phyloP scores from a whole-genome alignment of 2,329 filamentous ascomycete species.

The Paraconiothyrium sp. region DNA sequence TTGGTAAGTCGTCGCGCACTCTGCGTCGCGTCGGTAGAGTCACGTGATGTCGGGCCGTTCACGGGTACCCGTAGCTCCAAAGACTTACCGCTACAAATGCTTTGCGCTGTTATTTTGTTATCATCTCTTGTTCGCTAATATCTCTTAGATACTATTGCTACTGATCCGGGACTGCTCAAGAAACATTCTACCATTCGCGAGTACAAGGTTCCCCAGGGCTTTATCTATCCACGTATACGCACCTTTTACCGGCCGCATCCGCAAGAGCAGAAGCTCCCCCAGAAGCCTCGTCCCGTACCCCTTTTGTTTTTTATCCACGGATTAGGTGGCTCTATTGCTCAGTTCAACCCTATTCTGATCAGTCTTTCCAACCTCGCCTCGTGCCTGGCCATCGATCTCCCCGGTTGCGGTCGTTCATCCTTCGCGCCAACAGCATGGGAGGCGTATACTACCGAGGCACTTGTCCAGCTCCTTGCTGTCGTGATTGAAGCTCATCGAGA shows the following conservation, averaged over 20 bases:
- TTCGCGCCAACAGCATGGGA: slow-evolving; percentile 76
- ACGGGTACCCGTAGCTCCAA: neutral
- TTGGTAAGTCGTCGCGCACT: slow-evolving; percentile 35
- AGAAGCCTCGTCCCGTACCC: slow-evolving; percentile 76
- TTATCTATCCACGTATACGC: slow-evolving; percentile 78
- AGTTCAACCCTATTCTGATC: slow-evolving; percentile 83
- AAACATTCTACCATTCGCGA: slow-evolving; percentile 76
- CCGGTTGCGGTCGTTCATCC: slow-evolving; percentile 84
- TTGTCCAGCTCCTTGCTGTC: slow-evolving; percentile 77
- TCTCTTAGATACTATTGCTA: slow-evolving; percentile 58
- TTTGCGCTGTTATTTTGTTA: neutral
- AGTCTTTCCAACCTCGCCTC: slow-evolving; percentile 84
- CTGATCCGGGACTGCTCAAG: slow-evolving; percentile 81
- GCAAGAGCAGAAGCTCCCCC: slow-evolving; percentile 82
- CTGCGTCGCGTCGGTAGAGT: slow-evolving; percentile 15
- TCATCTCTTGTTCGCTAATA: neutral
- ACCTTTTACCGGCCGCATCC: slow-evolving; percentile 85
- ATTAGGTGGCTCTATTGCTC: slow-evolving; percentile 88
- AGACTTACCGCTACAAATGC: neutral
- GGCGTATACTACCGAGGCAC: slow-evolving; percentile 80
- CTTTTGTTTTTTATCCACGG: slow-evolving; percentile 92
- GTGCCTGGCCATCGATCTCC: slow-evolving; percentile 88
- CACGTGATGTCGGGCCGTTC: slow-evolving; percentile 4
- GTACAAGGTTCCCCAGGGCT: slow-evolving; percentile 73
- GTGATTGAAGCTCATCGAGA: slow-evolving; percentile 80